Percentiles rank a stretch among this genome's conserved stretches.
Evolutionary conservation across 768 basidiomycete species (phyloP).

Genomic region (Suillus alpinus): DNA sequence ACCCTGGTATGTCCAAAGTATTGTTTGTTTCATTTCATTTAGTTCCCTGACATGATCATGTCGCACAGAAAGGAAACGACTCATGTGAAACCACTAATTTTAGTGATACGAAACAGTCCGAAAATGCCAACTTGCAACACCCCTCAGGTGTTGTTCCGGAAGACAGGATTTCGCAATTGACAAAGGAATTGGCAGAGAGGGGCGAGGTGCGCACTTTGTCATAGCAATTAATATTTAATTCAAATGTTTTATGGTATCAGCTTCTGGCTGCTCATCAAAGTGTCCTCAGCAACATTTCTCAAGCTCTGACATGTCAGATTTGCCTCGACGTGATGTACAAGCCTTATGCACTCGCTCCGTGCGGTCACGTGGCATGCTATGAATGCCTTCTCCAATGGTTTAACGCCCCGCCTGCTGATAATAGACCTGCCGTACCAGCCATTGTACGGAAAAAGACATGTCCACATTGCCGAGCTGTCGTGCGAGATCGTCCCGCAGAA

Average conservation of each 20-base stretch:
- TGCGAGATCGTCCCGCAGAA: slow-evolving; percentile 44
- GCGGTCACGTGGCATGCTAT: slow-evolving; percentile 73
- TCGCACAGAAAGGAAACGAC: not conserved
- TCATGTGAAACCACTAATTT: not conserved
- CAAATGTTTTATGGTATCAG: slow-evolving; percentile 25
- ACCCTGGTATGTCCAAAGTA: not conserved
- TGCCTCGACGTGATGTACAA: slow-evolving; percentile 73
- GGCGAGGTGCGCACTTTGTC: slow-evolving; percentile 31
- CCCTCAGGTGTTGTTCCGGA: not conserved
- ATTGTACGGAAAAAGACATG: slow-evolving; percentile 39
- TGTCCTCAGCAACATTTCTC: slow-evolving; percentile 52
- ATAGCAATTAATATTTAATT: not conserved
- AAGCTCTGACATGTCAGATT: slow-evolving; percentile 73
- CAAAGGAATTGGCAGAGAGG: slow-evolving; percentile 41
- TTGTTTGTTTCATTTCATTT: not conserved
- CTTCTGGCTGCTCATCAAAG: slow-evolving; percentile 52
- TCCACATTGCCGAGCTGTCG: slow-evolving; percentile 44
- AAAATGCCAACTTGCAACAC: not conserved
- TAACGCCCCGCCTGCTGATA: slow-evolving; percentile 39
- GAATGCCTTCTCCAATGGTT: slow-evolving; percentile 78
- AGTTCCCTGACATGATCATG: not conserved
- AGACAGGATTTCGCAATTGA: slow-evolving; percentile 38
- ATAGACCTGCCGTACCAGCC: slow-evolving; percentile 21
- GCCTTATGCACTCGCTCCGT: slow-evolving; percentile 73
- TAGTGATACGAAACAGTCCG: not conserved